Conservation (phyloP, 257 asterid species). For the Solanum bulbocastanum region DNA sequence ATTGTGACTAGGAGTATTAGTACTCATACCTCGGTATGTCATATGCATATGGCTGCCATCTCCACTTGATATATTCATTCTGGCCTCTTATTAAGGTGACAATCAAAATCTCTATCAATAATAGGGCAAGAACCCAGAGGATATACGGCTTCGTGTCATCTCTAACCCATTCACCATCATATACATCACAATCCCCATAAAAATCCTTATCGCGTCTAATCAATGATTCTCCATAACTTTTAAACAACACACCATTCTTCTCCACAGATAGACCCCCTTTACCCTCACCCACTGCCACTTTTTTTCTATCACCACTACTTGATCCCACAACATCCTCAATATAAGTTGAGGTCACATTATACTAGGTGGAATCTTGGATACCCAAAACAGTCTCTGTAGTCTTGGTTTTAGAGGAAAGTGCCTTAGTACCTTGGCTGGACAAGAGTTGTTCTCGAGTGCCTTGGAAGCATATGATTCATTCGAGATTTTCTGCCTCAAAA, state of each 20-base stretch:
- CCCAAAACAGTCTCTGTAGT: background rate
- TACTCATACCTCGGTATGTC: conserved; percentile 67
- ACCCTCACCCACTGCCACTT: background rate
- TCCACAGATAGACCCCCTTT: background rate
- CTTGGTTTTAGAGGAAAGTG: too few relatives aligned
- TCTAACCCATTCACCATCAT: conserved; percentile 80
- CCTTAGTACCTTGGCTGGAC: too few relatives aligned
- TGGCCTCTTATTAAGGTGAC: conserved; percentile 71
- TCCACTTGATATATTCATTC: conserved; percentile 72
- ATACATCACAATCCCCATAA: conserved; percentile 58
- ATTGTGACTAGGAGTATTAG: background rate
- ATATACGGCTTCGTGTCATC: conserved; percentile 68
- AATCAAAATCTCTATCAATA: conserved; percentile 78
- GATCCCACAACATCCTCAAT: conserved; percentile 2
- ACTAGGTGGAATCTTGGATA: background rate
- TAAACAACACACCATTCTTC: background rate
- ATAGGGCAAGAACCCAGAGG: conserved; percentile 81
- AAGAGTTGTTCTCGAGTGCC: too few relatives aligned
- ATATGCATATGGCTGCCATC: conserved; percentile 86
- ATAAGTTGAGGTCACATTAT: background rate
- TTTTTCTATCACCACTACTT: background rate
- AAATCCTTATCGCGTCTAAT: conserved; percentile 6
- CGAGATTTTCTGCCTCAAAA: too few relatives aligned
- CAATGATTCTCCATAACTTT: background rate
- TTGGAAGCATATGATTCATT: too few relatives aligned